A percentile compares a stretch with the other conserved stretches of the same genome.
Conservation (phyloP, 2,329 filamentous ascomycete genomes). For the Scorias spongiosa region DNA sequence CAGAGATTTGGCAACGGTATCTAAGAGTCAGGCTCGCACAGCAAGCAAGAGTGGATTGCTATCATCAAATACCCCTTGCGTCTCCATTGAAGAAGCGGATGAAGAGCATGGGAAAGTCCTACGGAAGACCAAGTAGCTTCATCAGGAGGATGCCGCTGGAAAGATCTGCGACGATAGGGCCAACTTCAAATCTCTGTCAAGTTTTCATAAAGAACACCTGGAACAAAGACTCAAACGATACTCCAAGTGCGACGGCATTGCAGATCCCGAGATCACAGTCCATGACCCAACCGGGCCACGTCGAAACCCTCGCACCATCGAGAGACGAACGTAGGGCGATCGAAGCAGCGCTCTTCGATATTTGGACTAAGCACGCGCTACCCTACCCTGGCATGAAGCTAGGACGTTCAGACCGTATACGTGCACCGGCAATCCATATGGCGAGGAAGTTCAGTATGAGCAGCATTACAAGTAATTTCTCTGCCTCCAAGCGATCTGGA, state of each 20-base stretch:
- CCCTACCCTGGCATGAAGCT: conserved; percentile 69
- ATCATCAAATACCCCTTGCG: conserved; percentile 36
- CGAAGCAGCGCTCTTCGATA: conserved; percentile 57
- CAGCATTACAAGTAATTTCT: conserved; percentile 62
- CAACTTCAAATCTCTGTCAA: conserved; percentile 53
- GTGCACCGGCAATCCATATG: conserved; percentile 67
- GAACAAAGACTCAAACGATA: conserved; percentile 38
- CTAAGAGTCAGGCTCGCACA: conserved; percentile 39
- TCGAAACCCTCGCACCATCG: conserved; percentile 58
- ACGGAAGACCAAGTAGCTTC: conserved; percentile 52
- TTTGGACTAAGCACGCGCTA: conserved; percentile 70
- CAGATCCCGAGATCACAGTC: conserved; percentile 67
- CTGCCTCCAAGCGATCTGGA: conserved; percentile 54
- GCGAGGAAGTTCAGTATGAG: conserved; percentile 79
- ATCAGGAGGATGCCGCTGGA: conserved; percentile 64
- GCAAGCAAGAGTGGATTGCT: conserved; percentile 36
- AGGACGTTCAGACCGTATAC: conserved; percentile 54
- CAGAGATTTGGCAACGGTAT: conserved; percentile 62
- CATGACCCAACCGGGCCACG: conserved; percentile 50
- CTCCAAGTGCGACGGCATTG: conserved; percentile 22
- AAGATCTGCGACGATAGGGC: conserved; percentile 57
- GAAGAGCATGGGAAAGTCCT: conserved; percentile 58
- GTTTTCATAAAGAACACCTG: conserved; percentile 80
- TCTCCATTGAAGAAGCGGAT: conserved; percentile 55
- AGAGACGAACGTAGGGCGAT: conserved; percentile 63